Base-by-base conservation (phyloP, 441 rosid species). In the Bocquillonia castaneifolia region DNA sequence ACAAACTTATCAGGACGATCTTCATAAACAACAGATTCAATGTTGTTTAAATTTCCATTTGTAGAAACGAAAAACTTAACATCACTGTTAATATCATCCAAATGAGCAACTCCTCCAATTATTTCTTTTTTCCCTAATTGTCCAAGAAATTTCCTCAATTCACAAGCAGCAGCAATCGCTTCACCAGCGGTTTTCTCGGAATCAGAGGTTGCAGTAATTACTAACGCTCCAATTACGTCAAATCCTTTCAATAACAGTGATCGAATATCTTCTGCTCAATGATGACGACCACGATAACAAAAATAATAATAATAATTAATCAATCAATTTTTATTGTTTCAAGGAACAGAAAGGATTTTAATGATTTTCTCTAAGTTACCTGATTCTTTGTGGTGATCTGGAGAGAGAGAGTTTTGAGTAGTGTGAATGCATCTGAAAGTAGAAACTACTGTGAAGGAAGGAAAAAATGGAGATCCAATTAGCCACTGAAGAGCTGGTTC, bases 401-500 rank as follows among this genome's bases (percentile, higher is more conserved):
- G 78, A 52, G 88, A 81, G 55, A 78, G 65, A 60, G 76, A 42
- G 56, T 63, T 18, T 10, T 64, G 68, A 2, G 40, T 37, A 10
- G 71, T 53, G 75, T 89, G 90, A 70, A 89, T 82, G 79, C 89
- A 93, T 72, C 82, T 78, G 74, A 89, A 69, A 72, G 93, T 81
- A 74, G 98, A 91, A 71, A 85, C 72, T 73, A 93, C 75, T 29
- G 98, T 88, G 68, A 82, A 81, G 17, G 89, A 85, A 22, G 88
- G 85, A 63, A 79, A 80, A 71, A 89, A 89, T 1, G 90, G 95
- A 54, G 92, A 91, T 59, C 97, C 93, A 64, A 89, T 82, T 6
- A 93, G 88, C 98, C 97, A 91, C 70, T 86, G 96, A 42, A 91
- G 86, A 18, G 79, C 88, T 31, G 85, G 74, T 65, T 82, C 85